Evolutionary conservation across 2,329 filamentous ascomycete species (phyloP).

Genomic region (Ascochyta fabae): DNA sequence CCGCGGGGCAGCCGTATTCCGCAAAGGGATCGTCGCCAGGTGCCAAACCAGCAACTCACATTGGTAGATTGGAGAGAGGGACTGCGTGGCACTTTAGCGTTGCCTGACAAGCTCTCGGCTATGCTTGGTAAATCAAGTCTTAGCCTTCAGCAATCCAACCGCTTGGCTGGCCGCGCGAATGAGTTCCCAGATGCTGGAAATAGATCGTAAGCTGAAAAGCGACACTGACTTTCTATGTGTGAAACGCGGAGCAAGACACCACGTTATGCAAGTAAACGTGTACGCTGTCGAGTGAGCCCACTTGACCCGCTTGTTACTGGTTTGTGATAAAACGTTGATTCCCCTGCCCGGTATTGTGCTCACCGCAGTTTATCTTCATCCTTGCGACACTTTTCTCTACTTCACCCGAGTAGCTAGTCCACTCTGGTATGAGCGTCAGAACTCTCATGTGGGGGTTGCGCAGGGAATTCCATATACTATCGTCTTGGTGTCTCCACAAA

Average conservation of each 20-base stretch:
- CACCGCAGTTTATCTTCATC: background rate
- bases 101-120: background rate
- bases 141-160: background rate
- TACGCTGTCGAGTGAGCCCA: background rate
- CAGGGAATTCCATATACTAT: background rate
- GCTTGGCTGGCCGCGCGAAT: background rate
- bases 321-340: background rate
- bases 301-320: background rate
- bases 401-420: background rate
- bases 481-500: conserved; percentile 22
- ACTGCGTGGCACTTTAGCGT: background rate
- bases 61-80: background rate
- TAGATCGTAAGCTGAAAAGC: conserved; percentile 2
- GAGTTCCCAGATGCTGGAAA: background rate
- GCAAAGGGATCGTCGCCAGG: background rate
- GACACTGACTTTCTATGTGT: background rate
- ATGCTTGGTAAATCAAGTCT: background rate
- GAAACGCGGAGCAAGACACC: background rate
- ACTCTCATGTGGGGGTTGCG: background rate
- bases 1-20: background rate
- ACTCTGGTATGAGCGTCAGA: background rate
- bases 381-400: background rate
- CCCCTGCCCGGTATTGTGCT: background rate
- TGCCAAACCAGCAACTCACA: background rate
- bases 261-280: background rate